Percentiles rank a stretch among this genome's conserved stretches.
phyloP scores from a whole-genome alignment of 192 early-diverging fungal species.

The Backusella macrospora region DNA sequence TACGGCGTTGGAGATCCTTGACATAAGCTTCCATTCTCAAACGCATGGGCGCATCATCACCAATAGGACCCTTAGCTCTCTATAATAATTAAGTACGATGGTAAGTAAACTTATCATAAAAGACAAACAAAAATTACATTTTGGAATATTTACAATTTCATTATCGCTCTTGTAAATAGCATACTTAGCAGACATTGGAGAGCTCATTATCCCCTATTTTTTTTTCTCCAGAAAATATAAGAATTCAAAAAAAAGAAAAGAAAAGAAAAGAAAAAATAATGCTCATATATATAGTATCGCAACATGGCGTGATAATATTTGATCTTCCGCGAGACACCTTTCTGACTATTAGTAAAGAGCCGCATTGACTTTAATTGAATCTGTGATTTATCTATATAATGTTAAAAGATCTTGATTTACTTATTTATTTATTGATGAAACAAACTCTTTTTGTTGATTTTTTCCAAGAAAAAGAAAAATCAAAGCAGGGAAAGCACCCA shows the following conservation, averaged over 20 bases:
- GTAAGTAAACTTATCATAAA: background rate
- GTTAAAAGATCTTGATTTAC: background rate
- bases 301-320: conserved; percentile 20
- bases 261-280: background rate
- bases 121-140: background rate
- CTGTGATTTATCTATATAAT: background rate
- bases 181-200: conserved; percentile 12
- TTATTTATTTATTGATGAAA: background rate
- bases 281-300: background rate
- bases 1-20: conserved; percentile 73
- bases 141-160: conserved; percentile 4
- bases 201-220: background rate
- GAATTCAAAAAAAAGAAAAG: conserved; percentile 1
- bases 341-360: background rate
- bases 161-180: conserved; percentile 18
- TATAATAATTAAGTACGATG: background rate
- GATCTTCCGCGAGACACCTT: conserved; percentile 18
- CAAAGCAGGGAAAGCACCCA: background rate
- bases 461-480: background rate
- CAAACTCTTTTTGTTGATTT: background rate
- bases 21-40: conserved; percentile 80
- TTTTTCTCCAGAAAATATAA: conserved; percentile 1
- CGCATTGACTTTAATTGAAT: background rate
- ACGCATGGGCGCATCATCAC: conserved; percentile 63
- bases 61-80: conserved; percentile 40